Conservation (phyloP, 768 basidiomycete species). For the Psilocybe cubensis region DNA sequence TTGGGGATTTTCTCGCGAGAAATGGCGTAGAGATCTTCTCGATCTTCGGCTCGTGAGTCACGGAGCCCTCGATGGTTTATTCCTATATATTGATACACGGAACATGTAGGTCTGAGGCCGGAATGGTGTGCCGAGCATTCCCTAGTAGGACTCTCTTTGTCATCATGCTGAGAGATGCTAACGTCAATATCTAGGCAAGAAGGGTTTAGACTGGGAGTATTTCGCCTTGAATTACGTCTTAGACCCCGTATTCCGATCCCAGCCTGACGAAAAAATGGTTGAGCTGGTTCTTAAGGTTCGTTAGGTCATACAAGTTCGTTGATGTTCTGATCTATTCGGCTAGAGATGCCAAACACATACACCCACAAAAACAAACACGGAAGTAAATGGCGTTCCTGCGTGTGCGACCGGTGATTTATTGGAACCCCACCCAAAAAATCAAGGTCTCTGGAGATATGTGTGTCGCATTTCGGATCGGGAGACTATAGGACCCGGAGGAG, state of each 20-base stretch:
- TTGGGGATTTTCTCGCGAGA: background rate
- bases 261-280: background rate
- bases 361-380: slow-evolving; percentile 1
- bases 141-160: background rate
- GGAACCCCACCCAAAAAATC: background rate
- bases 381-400: background rate
- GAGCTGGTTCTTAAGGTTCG: slow-evolving; percentile 4
- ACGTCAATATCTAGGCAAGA: background rate
- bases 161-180: background rate
- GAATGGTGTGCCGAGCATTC: background rate
- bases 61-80: background rate
- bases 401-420: slow-evolving; percentile 1
- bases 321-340: background rate
- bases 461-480: slow-evolving; percentile 6
- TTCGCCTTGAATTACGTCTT: background rate
- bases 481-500: slow-evolving; percentile 1
- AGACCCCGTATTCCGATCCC: background rate
- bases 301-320: background rate
- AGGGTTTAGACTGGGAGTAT: background rate
- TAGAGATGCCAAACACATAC: background rate
- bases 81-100: background rate
- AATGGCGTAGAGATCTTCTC: background rate
- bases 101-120: slow-evolving; percentile 1
- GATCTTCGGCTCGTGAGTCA: background rate
- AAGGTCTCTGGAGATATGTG: slow-evolving; percentile 5